Percentiles rank a stretch among this genome's conserved stretches.
Conservation (phyloP, 75 land plant species). For the Cupressus sempervirens region DNA sequence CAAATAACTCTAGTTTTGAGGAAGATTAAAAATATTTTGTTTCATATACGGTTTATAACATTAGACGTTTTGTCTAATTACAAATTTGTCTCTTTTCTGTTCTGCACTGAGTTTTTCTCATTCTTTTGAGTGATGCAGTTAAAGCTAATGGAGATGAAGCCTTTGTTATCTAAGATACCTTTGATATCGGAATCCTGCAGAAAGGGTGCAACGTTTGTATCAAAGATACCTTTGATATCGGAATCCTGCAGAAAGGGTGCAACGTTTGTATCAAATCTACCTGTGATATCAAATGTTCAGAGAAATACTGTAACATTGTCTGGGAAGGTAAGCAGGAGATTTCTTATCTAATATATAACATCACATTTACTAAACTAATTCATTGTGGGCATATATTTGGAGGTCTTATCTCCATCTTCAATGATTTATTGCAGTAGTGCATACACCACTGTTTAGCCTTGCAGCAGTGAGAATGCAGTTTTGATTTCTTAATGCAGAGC, state of each 20-base stretch:
- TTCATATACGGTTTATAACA: not conserved
- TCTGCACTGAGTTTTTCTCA: not conserved
- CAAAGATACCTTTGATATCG: not conserved
- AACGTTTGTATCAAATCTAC: not conserved
- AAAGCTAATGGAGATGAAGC: not conserved
- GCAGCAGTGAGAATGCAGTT: not conserved
- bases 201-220: not conserved
- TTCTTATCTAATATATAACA: not conserved
- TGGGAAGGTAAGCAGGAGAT: not conserved
- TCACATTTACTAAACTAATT: not conserved
- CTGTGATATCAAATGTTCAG: not conserved
- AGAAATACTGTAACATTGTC: not conserved
- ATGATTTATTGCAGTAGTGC: not conserved
- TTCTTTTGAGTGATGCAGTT: not conserved
- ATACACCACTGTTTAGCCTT: not conserved
- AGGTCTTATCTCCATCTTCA: not conserved
- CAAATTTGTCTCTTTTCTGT: not conserved
- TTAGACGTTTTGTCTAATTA: not conserved
- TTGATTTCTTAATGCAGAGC: not conserved
- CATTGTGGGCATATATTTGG: not conserved
- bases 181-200: not conserved
- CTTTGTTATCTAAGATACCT: not conserved
- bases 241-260: not conserved
- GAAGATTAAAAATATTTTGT: not conserved
- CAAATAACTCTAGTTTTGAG: not conserved